phyloP scores from a whole-genome alignment of 192 early-diverging fungal species.

The Backusella macrospora region DNA sequence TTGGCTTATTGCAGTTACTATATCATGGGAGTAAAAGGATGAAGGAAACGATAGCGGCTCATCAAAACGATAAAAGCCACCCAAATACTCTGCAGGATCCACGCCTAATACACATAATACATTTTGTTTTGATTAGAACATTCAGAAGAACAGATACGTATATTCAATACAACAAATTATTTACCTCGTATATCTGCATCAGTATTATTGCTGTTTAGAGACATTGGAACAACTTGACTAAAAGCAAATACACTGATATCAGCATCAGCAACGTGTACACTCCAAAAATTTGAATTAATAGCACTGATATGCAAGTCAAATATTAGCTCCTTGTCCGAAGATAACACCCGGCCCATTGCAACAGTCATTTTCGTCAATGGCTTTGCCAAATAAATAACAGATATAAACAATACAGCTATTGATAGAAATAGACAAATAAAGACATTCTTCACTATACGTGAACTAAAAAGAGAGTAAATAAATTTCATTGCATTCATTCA shows the following conservation, averaged over 20 bases:
- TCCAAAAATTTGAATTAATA: slow-evolving; percentile 60
- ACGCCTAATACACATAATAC: slow-evolving; percentile 28
- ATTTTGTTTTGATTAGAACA: neutral
- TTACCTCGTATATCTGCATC: slow-evolving; percentile 15
- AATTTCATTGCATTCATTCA: neutral
- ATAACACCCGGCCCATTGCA: slow-evolving; percentile 58
- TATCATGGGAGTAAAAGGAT: slow-evolving; percentile 20
- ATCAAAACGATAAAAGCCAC: slow-evolving; percentile 38
- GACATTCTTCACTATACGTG: slow-evolving; percentile 11
- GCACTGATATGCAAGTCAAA: slow-evolving; percentile 63
- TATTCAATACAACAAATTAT: neutral
- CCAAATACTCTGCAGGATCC: slow-evolving; percentile 42
- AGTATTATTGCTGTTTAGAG: neutral
- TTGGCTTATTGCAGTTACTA: slow-evolving; percentile 28
- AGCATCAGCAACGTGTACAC: slow-evolving; percentile 55
- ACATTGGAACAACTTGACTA: slow-evolving; percentile 34
- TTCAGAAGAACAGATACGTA: neutral
- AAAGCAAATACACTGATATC: slow-evolving; percentile 69
- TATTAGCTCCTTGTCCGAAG: slow-evolving; percentile 67
- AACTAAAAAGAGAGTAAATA: neutral
- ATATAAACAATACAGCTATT: neutral
- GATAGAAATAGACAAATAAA: neutral
- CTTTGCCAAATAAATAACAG: slow-evolving; percentile 18
- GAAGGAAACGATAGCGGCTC: slow-evolving; percentile 37
- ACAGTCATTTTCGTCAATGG: slow-evolving; percentile 29